A percentile compares a stretch with the other conserved stretches of the same genome.
Evolutionary conservation across 78 protist species (phyloP).

Genomic region (Chrysochromulina parva): DNA sequence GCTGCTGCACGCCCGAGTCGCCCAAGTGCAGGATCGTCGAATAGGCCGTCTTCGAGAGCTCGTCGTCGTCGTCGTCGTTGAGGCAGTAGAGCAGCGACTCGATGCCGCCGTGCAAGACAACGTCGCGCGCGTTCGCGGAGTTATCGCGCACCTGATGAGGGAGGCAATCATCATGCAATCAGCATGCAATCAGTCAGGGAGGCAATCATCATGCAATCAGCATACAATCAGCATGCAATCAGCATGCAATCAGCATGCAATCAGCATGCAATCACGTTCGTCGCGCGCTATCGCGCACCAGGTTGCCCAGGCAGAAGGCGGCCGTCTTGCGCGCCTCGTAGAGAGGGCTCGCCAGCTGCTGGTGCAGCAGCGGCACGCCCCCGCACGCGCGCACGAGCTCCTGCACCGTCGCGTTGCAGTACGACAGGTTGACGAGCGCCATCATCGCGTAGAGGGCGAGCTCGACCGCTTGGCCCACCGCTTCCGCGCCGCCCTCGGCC

Average conservation of each 20-base stretch:
- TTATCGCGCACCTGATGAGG: no score
- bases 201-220: no score
- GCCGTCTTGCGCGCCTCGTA: background rate
- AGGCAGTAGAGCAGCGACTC: background rate
- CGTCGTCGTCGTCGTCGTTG: constrained; percentile 7
- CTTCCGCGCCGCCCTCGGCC: background rate
- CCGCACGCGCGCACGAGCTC: background rate
- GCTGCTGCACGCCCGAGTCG: no score
- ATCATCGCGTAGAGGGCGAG: background rate
- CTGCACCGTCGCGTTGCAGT: background rate
- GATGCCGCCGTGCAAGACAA: background rate
- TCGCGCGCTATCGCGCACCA: background rate
- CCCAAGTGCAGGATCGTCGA: no score
- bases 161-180: no score
- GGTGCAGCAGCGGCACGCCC: background rate
- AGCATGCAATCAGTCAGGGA: no score
- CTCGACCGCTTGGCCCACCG: background rate
- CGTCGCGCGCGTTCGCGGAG: background rate
- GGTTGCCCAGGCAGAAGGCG: background rate
- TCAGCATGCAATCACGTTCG: no score
- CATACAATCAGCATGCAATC: no score
- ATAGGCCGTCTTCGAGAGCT: background rate
- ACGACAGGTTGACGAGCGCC: constrained; percentile 17
- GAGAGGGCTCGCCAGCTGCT: background rate
- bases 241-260: no score